phyloP scores from a whole-genome alignment of 2,329 filamentous ascomycete genomes.

The Beauveria medogensis region DNA sequence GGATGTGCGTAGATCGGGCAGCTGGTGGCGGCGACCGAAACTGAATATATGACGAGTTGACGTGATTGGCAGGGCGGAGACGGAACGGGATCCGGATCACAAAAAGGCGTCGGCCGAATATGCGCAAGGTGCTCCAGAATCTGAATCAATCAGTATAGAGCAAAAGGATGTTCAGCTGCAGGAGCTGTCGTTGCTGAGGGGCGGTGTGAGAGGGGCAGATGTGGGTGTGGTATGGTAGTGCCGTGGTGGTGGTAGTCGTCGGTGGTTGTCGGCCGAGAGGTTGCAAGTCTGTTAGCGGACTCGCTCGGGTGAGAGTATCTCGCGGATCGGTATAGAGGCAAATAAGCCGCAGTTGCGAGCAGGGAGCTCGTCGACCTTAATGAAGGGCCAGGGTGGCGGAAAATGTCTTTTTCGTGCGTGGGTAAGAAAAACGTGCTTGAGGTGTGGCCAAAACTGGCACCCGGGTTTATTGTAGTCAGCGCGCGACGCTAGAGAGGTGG shows the following conservation, averaged over 20 bases:
- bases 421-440: slow-evolving; percentile 4
- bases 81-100: not conserved
- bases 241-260: not conserved
- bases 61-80: slow-evolving; percentile 4
- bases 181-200: not conserved
- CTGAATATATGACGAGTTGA: not conserved
- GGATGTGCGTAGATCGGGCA: not conserved
- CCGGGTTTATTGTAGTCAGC: not conserved
- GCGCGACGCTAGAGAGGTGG: slow-evolving; percentile 8
- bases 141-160: not conserved
- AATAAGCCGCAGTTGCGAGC: not conserved
- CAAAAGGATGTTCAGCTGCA: not conserved
- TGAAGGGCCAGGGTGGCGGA: not conserved
- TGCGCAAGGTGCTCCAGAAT: not conserved
- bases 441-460: slow-evolving; percentile 1
- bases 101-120: not conserved
- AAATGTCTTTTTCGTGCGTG: not conserved
- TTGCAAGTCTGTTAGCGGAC: not conserved
- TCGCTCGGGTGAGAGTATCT: not conserved
- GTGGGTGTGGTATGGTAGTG: not conserved
- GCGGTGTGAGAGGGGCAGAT: slow-evolving; percentile 5
- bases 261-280: slow-evolving; percentile 4
- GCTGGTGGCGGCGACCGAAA: slow-evolving; percentile 1
- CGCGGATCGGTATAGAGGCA: not conserved
- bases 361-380: not conserved